Conservation (phyloP, 148 eudicot genomes). For the Diospyros lotus region DNA sequence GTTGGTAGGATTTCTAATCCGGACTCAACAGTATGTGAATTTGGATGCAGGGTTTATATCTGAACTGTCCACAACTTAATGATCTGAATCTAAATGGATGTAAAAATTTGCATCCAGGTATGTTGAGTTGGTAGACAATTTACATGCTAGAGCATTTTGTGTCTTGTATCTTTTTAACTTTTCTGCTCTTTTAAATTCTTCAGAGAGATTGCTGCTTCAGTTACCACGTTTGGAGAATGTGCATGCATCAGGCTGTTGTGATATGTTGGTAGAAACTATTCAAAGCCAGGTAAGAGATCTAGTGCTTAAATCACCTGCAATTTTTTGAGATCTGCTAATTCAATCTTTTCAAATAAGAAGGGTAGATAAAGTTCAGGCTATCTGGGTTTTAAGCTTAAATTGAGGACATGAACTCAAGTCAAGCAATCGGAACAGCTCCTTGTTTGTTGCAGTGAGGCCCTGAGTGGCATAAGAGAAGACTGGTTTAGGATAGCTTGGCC, state of each 20-base stretch:
- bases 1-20: neutral
- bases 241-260: slow-evolving; percentile 66
- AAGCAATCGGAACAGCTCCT: too few species aligned
- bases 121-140: neutral
- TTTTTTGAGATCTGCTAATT: neutral
- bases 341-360: too few species aligned
- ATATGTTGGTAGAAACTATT: slow-evolving; percentile 42
- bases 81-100: slow-evolving; percentile 85
- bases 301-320: neutral
- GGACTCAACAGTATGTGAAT: slow-evolving; percentile 4
- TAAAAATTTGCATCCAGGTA: slow-evolving; percentile 81
- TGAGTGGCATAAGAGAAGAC: too few species aligned
- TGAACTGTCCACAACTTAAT: slow-evolving; percentile 77
- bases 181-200: neutral
- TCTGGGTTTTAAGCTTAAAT: neutral
- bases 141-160: neutral
- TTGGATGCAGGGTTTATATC: slow-evolving; percentile 65
- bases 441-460: too few species aligned
- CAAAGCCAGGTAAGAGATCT: slow-evolving; percentile 56
- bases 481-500: too few species aligned
- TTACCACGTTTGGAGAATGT: slow-evolving; percentile 73
- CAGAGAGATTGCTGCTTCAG: slow-evolving; percentile 72
- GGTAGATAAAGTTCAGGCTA: neutral
- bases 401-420: neutral
- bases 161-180: neutral